Base-by-base conservation (phyloP, 257 asterid genomes). In the Oldenlandia corymbosa region DNA sequence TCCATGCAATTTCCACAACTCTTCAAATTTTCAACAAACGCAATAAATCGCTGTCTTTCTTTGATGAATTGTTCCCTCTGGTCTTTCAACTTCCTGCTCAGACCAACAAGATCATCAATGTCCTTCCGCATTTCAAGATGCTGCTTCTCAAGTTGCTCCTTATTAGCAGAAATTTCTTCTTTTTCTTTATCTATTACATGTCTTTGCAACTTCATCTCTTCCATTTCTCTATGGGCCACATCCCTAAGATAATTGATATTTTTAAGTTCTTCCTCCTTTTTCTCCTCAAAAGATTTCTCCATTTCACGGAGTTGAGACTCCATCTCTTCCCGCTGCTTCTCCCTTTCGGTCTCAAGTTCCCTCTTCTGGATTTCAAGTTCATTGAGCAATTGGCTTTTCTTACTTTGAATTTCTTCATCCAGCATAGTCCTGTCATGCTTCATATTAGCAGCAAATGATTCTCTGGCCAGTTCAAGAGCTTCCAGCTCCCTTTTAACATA, bases 51-150 rank as follows among this genome's bases (percentile, higher is more conserved):
- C 28, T 84, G 96, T 75, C 95, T 87, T 83, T 93, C 99, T 77
- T 79, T 84, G 52, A 85, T 70, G 71, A 87, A 81, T 34, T 73
- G 81, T 73, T 84, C 95, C 70, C 99, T 83, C 73, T 90, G 97
- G 70, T 81, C 92, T 84, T 90, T 93, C 81, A 90, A 73, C 82
- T 85, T 93, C 83, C 62, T 72, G 65, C 97, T 93, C 73, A 93
- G 70, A 64, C 80, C 81, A 74, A 84, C 90, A 66, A 93, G 85
- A 74, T 85, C 96, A 68, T 85, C 94, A 6, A 93, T 86, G 78
- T 93, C 99, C 53, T 84, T 84, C 71, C 83, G 84, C 84, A 93
- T 84, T 78, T 82, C 99, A 72, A 20, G n/a, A 53, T 90, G 97
- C 46, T 85, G 96, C 53, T 67, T 73, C 74, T 87, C 99, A 34